These are phyloP conservation scores for Leishmania martiniquensis DNA, from an alignment of 208 protist species.

Conservation along the genomic window DNA sequence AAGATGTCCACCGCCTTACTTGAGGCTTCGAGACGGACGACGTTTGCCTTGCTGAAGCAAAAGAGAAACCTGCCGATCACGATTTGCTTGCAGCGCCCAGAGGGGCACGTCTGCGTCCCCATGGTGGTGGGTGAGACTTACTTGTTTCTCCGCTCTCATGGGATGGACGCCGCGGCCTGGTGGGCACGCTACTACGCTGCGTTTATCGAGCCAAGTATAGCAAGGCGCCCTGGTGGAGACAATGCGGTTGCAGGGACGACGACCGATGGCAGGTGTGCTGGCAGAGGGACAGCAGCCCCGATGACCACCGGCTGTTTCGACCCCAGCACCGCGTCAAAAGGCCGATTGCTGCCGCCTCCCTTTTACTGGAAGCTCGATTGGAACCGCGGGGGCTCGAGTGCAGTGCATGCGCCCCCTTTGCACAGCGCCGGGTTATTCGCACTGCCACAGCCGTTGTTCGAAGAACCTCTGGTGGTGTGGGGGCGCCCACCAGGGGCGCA, in stretches of 20 bases:
- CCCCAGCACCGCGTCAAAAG: not conserved
- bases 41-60: no score
- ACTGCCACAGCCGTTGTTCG: not conserved
- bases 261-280: not conserved
- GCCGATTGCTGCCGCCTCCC: not conserved
- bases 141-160: slow-evolving; percentile 10
- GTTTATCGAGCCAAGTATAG: not conserved
- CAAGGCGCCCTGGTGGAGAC: not conserved
- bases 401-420: not conserved
- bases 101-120: slow-evolving; percentile 12
- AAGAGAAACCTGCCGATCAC: not conserved
- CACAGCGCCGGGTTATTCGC: not conserved
- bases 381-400: not conserved
- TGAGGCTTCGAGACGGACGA: not conserved
- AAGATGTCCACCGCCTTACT: not conserved
- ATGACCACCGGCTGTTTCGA: not conserved
- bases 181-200: slow-evolving; percentile 21
- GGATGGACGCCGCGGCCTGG: slow-evolving; percentile 21
- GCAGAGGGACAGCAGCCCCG: not conserved
- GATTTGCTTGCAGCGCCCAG: slow-evolving; percentile 6
- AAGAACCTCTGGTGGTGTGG: not conserved
- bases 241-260: not conserved
- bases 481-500: not conserved
- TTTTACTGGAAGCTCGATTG: not conserved
- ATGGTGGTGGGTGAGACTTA: slow-evolving; percentile 16